Evolutionary conservation across 192 early-diverging fungal species (phyloP), one percentile per base, ranked within the genome.

Genomic region (Mycoemilia scoparia): DNA sequence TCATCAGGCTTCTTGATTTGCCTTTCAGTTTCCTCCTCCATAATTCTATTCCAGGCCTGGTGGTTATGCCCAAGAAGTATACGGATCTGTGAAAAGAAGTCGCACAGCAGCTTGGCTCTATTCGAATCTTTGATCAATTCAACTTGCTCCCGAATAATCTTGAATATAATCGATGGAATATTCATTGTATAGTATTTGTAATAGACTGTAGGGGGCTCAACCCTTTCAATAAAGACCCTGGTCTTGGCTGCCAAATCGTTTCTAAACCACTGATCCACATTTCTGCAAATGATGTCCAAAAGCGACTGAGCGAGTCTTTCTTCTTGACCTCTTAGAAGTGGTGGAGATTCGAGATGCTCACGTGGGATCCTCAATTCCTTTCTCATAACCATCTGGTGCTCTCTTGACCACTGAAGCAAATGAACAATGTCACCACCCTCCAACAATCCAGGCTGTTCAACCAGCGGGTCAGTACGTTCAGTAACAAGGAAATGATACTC

Each of bases 61-160:
- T 87, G 80, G 16, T 80, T 79, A 35, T 80, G 75, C 49, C 79
- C 77, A 40, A 98, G 74, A 24, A 85, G 67, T 34, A 70, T 67
- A 34, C 69, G 60, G 54, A 87, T 96, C 50, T 79, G 66, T 45
- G 61, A 53, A 5, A 86, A 56, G 5, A 98, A 82, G 46, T 95
- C 77, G 52, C 72, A 83, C 18, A 95, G 64, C 21, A 98, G 63
- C 36, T 78, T 82, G n/a, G 79, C 86, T n/a, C 87, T 73, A 23
- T 79, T 79, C 1, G 86, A 78, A 23, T 76, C 69, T 9, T 67
- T 66, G 0, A 87, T 89, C 15, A 98, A 54, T 39, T 87, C 83
- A 12, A 98, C 71, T 58, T 98, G 90, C 64, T 98, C 87, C 51
- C 92, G 93, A 34, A 98, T 75, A 67, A 98, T 96, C 57, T 96